Evolutionary conservation across 2,329 filamentous ascomycete species (phyloP), one percentile per base, ranked within the genome.

Genomic region (Penicillium sp.): DNA sequence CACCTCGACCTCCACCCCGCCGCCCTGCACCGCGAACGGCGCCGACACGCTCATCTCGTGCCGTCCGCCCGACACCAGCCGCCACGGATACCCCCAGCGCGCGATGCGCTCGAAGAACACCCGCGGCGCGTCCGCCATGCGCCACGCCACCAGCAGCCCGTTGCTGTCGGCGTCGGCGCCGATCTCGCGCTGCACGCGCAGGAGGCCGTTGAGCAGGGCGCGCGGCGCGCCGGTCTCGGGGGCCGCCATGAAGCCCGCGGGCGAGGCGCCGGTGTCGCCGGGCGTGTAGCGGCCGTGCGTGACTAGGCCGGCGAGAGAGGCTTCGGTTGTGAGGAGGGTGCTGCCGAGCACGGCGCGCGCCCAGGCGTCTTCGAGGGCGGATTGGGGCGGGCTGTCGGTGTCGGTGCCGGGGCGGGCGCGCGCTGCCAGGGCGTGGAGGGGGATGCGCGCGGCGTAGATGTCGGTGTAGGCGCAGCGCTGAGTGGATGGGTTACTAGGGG

Each of bases 61-160:
- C 13, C 56, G 38, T 4, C 58, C 51, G 1, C 54, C 51, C 2
- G 50, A 51, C 57, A 51, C 43, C 36, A 51, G 32, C 3, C 50
- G 58, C 51, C 52, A 62, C 7, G 57, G 57, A 44, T 60, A 62
- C 7, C 58, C 58, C 57, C 55, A 60, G 0, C 36, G 38, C 0
- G 55, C 41, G 27, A 59, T 51, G 26, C 23, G 45, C 29, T 60
- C 59, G 23, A 60, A 61, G 36, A 61, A 56, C 4, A 30, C 8
- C 0, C 58, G 46, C 4, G 47, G 45, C 5, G 15, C 42, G 18
- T 52, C 43, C 0, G 58, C 21, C 15, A 60, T 39, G 2, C 9
- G 26, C 54, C 51, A 57, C 0, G 48, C 48, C 8, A 55, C 20
- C 1, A 62, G 37, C 2, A 62, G 27, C 2, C 54, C 57, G 19